Evolutionary conservation across 192 early-diverging fungal genomes (phyloP), one percentile per base, ranked within the genome.

Genomic region (Coemansia sp.): DNA sequence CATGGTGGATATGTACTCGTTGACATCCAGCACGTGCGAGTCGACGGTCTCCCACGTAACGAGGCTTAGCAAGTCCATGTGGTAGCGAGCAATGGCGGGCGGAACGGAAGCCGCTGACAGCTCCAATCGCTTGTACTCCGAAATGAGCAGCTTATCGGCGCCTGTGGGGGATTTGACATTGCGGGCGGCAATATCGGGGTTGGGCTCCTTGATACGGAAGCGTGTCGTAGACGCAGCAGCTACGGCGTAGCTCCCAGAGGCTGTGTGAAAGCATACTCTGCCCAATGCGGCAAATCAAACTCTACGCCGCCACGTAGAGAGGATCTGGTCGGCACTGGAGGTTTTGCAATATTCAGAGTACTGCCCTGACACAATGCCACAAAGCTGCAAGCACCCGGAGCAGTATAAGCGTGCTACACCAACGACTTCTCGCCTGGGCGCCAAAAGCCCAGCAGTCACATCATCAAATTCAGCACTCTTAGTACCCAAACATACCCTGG

Each of bases 1-100:
- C 62, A 95, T 73, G 21, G 86, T 87, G 36, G 90, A 82, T 15
- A 95, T 87, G 66, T 95, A 92, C 74, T 98, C 95, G 76, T 91
- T 88, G 67, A 87, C 89, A 27, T 91, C 88, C 69, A 99, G 83
- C 38, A 98, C 63, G 6, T 85, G 86, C n/a, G n/a, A n/a, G n/a
- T n/a, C n/a, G n/a, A n/a, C n/a, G n/a, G n/a, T n/a, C n/a, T n/a
- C n/a, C n/a, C n/a, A n/a, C n/a, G n/a, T n/a, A n/a, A n/a, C n/a
- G n/a, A n/a, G n/a, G n/a, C n/a, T n/a, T n/a, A n/a, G n/a, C n/a
- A n/a, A n/a, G n/a, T n/a, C n/a, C n/a, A n/a, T n/a, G n/a, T n/a
- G n/a, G 71, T 88, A 94, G n/a, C 80, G 74, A 14, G 87, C 82
- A 38, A 86, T 76, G 15, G 69, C 67, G 17, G 95, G 94, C 8